Evolutionary conservation across 192 early-diverging fungal genomes (phyloP), one percentile per base, ranked within the genome.

Genomic region (Funneliformis mosseae): DNA sequence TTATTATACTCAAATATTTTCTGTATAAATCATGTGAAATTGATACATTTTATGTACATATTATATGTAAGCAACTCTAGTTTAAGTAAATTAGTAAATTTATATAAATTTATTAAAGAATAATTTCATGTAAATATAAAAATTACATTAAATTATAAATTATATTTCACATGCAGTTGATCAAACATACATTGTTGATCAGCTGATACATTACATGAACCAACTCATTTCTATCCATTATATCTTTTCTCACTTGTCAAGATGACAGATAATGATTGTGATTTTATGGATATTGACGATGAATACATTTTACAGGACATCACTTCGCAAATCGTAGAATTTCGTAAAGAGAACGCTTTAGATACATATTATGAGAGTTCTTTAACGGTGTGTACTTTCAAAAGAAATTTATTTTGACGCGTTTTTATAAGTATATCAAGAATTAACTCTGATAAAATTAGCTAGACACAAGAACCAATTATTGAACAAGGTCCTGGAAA

Each of bases 271-370:
- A n/a, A 59, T 38, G 45, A 25, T 59, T 55, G 38, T 14, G 78
- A 69, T 71, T 79, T 16, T 59, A 79, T 79, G 78, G 78, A 79
- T 21, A 79, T 79, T 60, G 78, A 79, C n/a, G 78, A 79, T 46
- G 78, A 79, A 39, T 71, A 33, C 8, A 61, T 48, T 16, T 61
- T 79, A 59, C 78, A 71, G 23, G 50, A 71, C 39, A 79, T 79
- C 10, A 71, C 78, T 48, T 48, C 43, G 14, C 78, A 79, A 79
- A 71, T 79, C 11, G 64, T 60, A 25, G 46, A 79, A 50, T 79
- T 60, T 50, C 78, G 78, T n/a, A 48, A 71, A 27, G 64, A 69
- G 43, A 33, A n/a, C 3, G 8, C 42, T 25, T 48, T 48, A 5
- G 75, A 63, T 23, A 63, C 28, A 1, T n/a, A 62, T 3, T 42